Percentiles rank a stretch among this genome's conserved stretches.
These are phyloP conservation scores for Neurospora sublineolata DNA, from an alignment of 495 filamentous ascomycete genomes.

Conservation along the genomic window DNA sequence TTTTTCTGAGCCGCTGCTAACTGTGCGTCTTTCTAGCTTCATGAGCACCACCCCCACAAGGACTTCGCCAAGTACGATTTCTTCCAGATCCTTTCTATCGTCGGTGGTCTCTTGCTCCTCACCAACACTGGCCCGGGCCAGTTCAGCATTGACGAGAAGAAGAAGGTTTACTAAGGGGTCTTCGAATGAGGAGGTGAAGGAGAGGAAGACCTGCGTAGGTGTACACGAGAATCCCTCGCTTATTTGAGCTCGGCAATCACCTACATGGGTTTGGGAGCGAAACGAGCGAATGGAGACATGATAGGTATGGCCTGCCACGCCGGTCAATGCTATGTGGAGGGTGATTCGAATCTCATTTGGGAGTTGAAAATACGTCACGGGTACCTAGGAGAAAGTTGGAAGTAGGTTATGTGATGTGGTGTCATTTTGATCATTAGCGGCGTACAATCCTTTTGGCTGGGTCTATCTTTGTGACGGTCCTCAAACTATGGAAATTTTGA, in stretches of 20 bases:
- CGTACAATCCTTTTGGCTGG: neutral
- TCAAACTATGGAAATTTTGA: neutral
- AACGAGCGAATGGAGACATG: neutral
- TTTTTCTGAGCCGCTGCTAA: slow-evolving; percentile 7
- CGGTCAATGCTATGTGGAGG: neutral
- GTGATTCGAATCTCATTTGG: neutral
- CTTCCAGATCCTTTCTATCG: slow-evolving; percentile 98
- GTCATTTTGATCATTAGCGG: neutral
- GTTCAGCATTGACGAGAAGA: slow-evolving; percentile 98
- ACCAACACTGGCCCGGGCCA: slow-evolving; percentile 98
- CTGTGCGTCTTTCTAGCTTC: slow-evolving; percentile 50
- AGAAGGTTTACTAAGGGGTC: slow-evolving; percentile 83
- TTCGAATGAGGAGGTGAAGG: neutral
- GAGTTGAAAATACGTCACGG: neutral
- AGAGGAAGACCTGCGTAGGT: neutral
- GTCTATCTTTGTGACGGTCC: neutral
- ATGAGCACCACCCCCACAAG: slow-evolving; percentile 96
- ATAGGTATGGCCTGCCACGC: neutral
- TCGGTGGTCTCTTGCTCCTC: slow-evolving; percentile 86
- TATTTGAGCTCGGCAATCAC: neutral
- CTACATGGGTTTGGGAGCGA: neutral
- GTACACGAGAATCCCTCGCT: neutral
- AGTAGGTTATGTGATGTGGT: neutral
- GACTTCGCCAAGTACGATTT: slow-evolving; percentile 99
- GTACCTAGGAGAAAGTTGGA: neutral